phyloP scores from a whole-genome alignment of 116 monocot species.

The Posidonia oceanica region DNA sequence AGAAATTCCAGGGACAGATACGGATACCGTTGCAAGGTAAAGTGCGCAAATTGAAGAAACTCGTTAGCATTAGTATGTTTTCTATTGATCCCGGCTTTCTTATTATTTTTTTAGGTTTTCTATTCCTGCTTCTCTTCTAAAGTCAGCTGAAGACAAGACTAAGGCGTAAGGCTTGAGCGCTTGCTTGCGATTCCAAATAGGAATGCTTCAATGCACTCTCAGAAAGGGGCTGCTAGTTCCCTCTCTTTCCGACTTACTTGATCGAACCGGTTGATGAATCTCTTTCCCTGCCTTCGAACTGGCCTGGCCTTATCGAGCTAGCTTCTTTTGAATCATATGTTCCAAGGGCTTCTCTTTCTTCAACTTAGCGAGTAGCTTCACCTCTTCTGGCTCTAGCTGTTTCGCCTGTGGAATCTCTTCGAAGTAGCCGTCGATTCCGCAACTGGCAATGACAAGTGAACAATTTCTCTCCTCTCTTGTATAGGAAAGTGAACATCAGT shows the following conservation, averaged over 20 bases:
- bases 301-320: slow-evolving; percentile 1
- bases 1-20: background rate
- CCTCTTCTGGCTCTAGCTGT: slow-evolving; percentile 1
- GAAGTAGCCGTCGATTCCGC: too few relatives aligned
- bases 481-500: too few relatives aligned
- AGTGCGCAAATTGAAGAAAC: background rate
- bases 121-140: background rate
- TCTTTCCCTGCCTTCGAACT: background rate
- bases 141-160: too few relatives aligned
- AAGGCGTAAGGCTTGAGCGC: background rate
- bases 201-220: background rate
- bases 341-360: slow-evolving; percentile 1
- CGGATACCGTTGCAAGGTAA: background rate
- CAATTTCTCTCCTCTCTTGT: too few relatives aligned
- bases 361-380: background rate
- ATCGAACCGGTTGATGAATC: background rate
- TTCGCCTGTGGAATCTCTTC: too few relatives aligned
- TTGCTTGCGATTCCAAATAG: background rate
- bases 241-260: background rate
- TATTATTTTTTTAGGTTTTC: background rate
- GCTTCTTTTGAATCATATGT: slow-evolving; percentile 2
- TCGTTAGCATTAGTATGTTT: background rate
- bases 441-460: too few relatives aligned
- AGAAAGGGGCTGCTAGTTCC: background rate
- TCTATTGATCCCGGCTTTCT: background rate